These are phyloP conservation scores for Rosa hybrid DNA, from an alignment of 331 rosid species.

Conservation along the genomic window DNA sequence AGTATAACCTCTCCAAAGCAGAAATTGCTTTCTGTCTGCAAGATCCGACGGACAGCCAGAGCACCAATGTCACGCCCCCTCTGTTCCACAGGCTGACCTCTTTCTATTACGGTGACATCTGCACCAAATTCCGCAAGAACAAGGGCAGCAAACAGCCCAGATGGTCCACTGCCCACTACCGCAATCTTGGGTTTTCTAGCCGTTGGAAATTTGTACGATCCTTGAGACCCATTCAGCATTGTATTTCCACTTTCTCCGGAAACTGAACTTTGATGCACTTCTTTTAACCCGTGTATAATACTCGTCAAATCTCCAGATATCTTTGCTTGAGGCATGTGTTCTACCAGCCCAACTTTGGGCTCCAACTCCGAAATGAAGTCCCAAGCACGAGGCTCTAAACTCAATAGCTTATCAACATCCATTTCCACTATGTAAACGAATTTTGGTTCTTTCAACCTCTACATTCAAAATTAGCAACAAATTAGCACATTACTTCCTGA, in stretches of 20 bases:
- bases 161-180: slow-evolving; percentile 86
- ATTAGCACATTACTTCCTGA: slow-evolving; percentile 20
- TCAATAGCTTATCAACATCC: slow-evolving; percentile 74
- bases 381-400: slow-evolving; percentile 76
- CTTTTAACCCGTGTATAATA: slow-evolving; percentile 49
- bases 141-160: slow-evolving; percentile 89
- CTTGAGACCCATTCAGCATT: slow-evolving; percentile 30
- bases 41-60: slow-evolving; percentile 64
- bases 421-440: slow-evolving; percentile 89
- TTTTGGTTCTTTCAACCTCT: slow-evolving; percentile 82
- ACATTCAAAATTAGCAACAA: slow-evolving; percentile 21
- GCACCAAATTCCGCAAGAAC: slow-evolving; percentile 95
- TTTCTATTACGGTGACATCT: slow-evolving; percentile 86
- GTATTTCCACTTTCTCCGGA: slow-evolving; percentile 36
- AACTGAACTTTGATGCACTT: slow-evolving; percentile 22
- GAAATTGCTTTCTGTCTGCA: slow-evolving; percentile 85
- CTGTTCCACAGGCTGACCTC: slow-evolving; percentile 96
- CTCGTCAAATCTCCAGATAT: slow-evolving; percentile 59
- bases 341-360: slow-evolving; percentile 83
- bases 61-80: slow-evolving; percentile 98
- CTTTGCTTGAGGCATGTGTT: slow-evolving; percentile 46
- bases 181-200: slow-evolving; percentile 69
- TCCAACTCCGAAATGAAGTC: slow-evolving; percentile 80
- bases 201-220: slow-evolving; percentile 18
- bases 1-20: slow-evolving; percentile 95